Evolutionary conservation across 371 early-diverging fungal species (phyloP), one percentile per base, ranked within the genome.

Genomic region (Lichtheimia hyalospora): DNA sequence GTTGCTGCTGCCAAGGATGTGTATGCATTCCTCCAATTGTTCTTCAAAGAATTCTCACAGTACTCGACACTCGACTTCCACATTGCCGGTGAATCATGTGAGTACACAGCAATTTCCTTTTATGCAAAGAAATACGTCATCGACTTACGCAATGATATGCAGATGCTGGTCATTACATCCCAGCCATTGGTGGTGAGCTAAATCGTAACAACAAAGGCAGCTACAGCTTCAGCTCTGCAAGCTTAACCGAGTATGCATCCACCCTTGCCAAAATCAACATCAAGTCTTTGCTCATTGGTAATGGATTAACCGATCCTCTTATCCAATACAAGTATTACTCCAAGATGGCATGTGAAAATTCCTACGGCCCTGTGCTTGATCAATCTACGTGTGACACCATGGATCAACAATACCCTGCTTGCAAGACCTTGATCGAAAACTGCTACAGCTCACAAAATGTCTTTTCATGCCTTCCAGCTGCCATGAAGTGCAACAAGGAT

Each of bases 231-330:
- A 15, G 57, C 43, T 14, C 50, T 25, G 21, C 49, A 14, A 15
- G 48, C 41, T 23, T 54, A 41, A 40, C 24, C 67, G 56, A 28
- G 42, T 55, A 62, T 28, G 67, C 71, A 7, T 57, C 71, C 13
- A 70, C 71, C 21, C 66, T 82, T 58, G 70, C 73, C 40, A 75
- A 73, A 28, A 79, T 93, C 73, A 84, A 88, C 55, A 70, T 93
- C 46, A 84, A 83, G 28, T 86, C 89, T 48, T 68, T 97, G 51
- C 74, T 89, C 44, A 90, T 96, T 50, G 97, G 97, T 28, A 97
- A 97, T 69, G 97, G 96, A 1, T 69, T 95, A 65, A 90, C 90
- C 1, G 94, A 96, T 58, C 94, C 94, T n/a, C 71, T 89, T 58
- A 79, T 84, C 4, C 97, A 97, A 75, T 94, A 91, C 74, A 82